These are phyloP conservation scores for Ustilago trichophora DNA, from an alignment of 1,284 basidiomycete genomes.

Conservation along the genomic window DNA sequence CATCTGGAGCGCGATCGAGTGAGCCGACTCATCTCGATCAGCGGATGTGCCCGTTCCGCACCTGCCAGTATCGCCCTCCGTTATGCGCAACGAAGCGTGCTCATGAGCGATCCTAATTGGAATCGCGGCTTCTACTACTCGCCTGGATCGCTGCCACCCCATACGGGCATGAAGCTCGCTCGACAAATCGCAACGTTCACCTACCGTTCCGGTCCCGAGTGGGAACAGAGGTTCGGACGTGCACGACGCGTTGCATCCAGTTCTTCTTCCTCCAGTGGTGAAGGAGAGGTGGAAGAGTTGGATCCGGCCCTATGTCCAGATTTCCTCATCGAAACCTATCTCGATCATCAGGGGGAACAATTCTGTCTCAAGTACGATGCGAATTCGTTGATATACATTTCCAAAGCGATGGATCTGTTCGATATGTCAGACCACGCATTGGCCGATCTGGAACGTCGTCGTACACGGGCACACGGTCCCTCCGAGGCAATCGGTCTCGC, in stretches of 20 bases:
- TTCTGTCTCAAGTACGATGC: constrained; percentile 99
- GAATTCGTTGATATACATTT: constrained; percentile 93
- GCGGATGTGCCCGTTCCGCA: constrained; percentile 88
- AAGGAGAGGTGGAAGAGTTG: constrained; percentile 29
- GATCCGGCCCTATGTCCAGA: constrained; percentile 83
- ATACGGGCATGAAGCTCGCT: constrained; percentile 97
- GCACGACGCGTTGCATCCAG: constrained; percentile 72
- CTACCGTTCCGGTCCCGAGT: constrained; percentile 97
- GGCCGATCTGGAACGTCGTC: constrained; percentile 70
- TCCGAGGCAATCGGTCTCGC: constrained; percentile 12
- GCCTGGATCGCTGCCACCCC: constrained; percentile 78
- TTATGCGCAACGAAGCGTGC: constrained; percentile 89
- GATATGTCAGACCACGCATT: constrained; percentile 88
- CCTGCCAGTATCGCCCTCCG: constrained; percentile 94
- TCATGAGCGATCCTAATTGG: constrained; percentile 99
- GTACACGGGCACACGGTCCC: constrained; percentile 42
- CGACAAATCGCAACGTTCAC: constrained; percentile 99
- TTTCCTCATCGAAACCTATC: constrained; percentile 97
- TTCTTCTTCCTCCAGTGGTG: too few species aligned
- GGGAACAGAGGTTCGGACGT: constrained; percentile 95
- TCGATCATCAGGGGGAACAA: constrained; percentile 86
- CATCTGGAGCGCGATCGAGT: constrained; percentile 92
- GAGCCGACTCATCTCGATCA: constrained; percentile 88
- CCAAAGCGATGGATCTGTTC: constrained; percentile 99
- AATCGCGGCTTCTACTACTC: constrained; percentile 98